phyloP scores from a whole-genome alignment of 805 yeast genomes.

The Candida sakaeoensis region DNA sequence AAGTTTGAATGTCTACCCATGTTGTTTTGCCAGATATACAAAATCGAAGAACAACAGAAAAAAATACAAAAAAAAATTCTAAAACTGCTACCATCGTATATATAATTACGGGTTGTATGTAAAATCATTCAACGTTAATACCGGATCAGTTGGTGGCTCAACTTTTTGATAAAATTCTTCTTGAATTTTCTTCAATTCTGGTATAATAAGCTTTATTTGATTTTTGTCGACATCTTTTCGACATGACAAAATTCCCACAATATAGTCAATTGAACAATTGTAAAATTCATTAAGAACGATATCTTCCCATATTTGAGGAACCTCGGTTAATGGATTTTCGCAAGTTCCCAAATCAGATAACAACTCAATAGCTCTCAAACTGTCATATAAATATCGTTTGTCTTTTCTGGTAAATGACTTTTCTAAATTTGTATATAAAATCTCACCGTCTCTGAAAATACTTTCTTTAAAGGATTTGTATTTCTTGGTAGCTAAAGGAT shows the following conservation, averaged over 20 bases:
- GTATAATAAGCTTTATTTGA: slow-evolving; percentile 24
- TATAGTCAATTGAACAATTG: slow-evolving; percentile 71
- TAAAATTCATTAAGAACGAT: slow-evolving; percentile 62
- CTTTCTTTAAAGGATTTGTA: slow-evolving; percentile 37
- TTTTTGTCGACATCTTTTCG: slow-evolving; percentile 41
- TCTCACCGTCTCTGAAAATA: slow-evolving; percentile 34
- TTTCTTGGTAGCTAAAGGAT: slow-evolving; percentile 33
- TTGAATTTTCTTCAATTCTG: slow-evolving; percentile 26
- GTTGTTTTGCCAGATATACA: too few species aligned
- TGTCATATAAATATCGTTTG: slow-evolving; percentile 32
- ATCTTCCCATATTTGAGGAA: slow-evolving; percentile 50
- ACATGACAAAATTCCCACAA: slow-evolving; percentile 58
- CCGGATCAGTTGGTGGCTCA: slow-evolving; percentile 28
- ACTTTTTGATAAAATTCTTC: slow-evolving; percentile 28
- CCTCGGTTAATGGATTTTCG: slow-evolving; percentile 28
- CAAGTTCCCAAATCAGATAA: slow-evolving; percentile 38
- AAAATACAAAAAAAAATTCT: neutral
- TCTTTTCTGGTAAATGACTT: slow-evolving; percentile 40
- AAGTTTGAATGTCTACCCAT: slow-evolving; percentile 4
- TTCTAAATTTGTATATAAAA: slow-evolving; percentile 34
- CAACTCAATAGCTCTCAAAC: slow-evolving; percentile 39
- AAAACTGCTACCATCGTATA: neutral
- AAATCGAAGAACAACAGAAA: too few species aligned
- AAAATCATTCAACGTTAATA: slow-evolving; percentile 27
- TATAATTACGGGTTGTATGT: neutral